Conservation (phyloP, 306 rosid genomes). For the Prunus armeniaca region DNA sequence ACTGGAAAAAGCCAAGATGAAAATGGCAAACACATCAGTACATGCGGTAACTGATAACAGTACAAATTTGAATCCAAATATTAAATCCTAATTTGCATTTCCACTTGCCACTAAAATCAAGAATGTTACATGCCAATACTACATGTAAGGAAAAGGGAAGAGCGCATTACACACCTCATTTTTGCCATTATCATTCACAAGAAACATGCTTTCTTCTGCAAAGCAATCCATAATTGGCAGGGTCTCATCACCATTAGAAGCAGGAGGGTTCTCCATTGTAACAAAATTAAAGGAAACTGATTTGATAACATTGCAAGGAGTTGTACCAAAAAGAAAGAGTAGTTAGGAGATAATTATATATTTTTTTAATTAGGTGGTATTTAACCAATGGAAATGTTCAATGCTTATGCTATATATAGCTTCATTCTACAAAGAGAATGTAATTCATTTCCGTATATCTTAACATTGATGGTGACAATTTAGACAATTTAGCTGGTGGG, state of each 20-base stretch:
- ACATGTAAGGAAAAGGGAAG: background rate
- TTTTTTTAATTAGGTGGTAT: no score
- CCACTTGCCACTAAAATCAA: background rate
- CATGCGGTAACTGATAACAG: background rate
- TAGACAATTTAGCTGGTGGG: no score
- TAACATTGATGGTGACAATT: no score
- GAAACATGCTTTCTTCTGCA: constrained; percentile 3
- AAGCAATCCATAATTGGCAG: constrained; percentile 11
- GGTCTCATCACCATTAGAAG: constrained; percentile 15
- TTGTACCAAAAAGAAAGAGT: no score
- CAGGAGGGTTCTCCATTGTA: constrained; percentile 9
- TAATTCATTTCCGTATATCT: no score
- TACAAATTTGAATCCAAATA: background rate
- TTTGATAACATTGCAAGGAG: background rate
- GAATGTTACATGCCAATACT: background rate
- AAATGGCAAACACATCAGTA: background rate
- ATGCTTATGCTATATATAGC: no score
- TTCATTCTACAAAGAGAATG: no score
- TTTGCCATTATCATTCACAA: constrained; percentile 8
- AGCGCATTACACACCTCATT: constrained; percentile 36
- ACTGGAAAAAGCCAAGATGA: background rate
- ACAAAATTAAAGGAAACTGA: constrained; percentile 9
- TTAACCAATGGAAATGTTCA: no score
- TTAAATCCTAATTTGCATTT: background rate
- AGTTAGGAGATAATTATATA: no score